These are phyloP conservation scores for Camellia sinensis DNA, from an alignment of 148 eudicot genomes.

Conservation along the genomic window DNA sequence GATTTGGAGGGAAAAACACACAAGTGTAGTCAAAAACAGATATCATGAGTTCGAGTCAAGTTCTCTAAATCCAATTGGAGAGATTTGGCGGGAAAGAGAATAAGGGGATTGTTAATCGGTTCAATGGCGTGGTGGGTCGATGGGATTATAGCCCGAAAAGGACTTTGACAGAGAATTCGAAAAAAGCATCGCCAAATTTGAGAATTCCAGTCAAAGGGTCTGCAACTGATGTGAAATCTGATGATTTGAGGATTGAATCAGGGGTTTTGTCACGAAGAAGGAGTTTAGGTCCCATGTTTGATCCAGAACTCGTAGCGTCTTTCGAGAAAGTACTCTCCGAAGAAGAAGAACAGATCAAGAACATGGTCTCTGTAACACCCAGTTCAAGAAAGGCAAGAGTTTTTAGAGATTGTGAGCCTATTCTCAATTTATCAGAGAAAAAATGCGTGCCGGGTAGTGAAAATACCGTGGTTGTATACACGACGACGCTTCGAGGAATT, in stretches of 20 bases:
- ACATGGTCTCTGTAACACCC: slow-evolving; percentile 42
- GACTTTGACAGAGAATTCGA: slow-evolving; percentile 23
- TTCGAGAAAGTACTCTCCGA: slow-evolving; percentile 46
- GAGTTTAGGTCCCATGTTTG: slow-evolving; percentile 65
- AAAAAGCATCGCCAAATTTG: slow-evolving; percentile 31
- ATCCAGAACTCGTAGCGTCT: slow-evolving; percentile 52
- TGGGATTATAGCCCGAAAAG: slow-evolving; percentile 51
- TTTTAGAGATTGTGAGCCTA: not conserved
- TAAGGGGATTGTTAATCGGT: slow-evolving; percentile 21
- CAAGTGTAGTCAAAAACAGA: too few species aligned
- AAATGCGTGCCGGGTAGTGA: slow-evolving; percentile 69
- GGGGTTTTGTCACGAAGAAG: slow-evolving; percentile 45
- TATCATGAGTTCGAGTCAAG: too few species aligned
- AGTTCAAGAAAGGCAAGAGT: slow-evolving; percentile 11
- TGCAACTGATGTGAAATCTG: slow-evolving; percentile 29
- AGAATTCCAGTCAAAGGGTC: slow-evolving; percentile 33
- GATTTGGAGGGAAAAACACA: slow-evolving; percentile 38
- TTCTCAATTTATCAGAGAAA: slow-evolving; percentile 36
- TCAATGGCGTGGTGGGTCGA: not conserved
- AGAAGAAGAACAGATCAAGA: slow-evolving; percentile 60
- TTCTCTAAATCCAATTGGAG: too few species aligned
- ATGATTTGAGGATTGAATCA: slow-evolving; percentile 31
- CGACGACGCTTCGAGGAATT: slow-evolving; percentile 81
- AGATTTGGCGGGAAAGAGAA: slow-evolving; percentile 57
- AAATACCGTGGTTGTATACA: slow-evolving; percentile 58